Conservation (phyloP, 192 early-diverging fungal genomes). For the Umbelopsis sp. region DNA sequence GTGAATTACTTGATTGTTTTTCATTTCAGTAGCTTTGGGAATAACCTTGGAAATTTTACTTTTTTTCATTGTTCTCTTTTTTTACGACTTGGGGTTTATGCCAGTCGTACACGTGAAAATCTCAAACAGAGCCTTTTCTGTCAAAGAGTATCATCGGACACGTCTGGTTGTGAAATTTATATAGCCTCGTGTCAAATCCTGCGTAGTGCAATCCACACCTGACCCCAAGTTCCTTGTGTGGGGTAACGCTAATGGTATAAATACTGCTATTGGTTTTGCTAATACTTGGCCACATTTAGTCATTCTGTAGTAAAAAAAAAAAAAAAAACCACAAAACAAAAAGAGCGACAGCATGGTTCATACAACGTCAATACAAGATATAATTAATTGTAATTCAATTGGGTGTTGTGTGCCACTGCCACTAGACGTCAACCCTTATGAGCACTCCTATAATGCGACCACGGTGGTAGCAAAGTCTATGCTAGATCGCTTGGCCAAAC, state of each 20-base stretch:
- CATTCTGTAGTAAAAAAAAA: background rate
- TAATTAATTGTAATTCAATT: constrained; percentile 5
- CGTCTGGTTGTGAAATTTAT: constrained; percentile 3
- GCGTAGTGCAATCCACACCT: background rate
- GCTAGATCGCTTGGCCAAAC: constrained; percentile 7
- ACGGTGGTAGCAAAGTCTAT: constrained; percentile 10
- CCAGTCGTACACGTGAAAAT: constrained; percentile 19
- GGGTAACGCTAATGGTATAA: constrained; percentile 6
- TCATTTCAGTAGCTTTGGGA: background rate
- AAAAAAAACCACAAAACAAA: too few species aligned
- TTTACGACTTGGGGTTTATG: background rate
- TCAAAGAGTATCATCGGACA: constrained; percentile 15
- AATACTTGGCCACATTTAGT: background rate
- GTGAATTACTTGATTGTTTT: background rate
- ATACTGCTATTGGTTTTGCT: background rate
- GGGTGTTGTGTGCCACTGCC: constrained; percentile 9
- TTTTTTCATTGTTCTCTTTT: background rate
- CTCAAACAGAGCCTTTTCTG: constrained; percentile 2
- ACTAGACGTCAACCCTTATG: background rate
- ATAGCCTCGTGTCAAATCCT: constrained; percentile 13
- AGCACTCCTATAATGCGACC: constrained; percentile 12
- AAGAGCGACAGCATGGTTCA: background rate
- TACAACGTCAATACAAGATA: background rate
- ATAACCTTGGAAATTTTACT: background rate
- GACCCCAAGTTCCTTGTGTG: background rate